phyloP scores from a whole-genome alignment of 768 basidiomycete genomes.

The Termitomyces sp. region DNA sequence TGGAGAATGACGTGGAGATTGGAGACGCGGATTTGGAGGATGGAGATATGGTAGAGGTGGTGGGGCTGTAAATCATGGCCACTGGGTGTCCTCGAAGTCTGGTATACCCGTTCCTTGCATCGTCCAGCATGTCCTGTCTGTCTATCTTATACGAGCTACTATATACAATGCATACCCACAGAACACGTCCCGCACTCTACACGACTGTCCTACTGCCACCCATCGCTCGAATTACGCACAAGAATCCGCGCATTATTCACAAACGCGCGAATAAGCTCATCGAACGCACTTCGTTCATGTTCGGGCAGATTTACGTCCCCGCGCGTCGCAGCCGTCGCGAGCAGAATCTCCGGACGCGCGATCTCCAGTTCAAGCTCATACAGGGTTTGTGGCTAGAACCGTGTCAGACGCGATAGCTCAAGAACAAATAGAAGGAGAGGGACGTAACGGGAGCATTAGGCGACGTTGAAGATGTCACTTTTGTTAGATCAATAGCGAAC shows the following conservation, averaged over 20 bases:
- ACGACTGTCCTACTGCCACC: conserved; percentile 30
- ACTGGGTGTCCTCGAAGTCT: not conserved
- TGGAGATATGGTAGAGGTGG: conserved; percentile 73
- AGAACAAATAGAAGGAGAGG: conserved; percentile 1
- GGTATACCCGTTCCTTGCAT: not conserved
- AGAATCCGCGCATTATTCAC: conserved; percentile 92
- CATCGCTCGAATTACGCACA: conserved; percentile 66
- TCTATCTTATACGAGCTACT: not conserved
- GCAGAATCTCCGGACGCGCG: conserved; percentile 61
- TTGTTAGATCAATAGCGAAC: conserved; percentile 89
- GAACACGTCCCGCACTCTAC: not conserved
- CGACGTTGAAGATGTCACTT: conserved; percentile 60
- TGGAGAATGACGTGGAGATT: conserved; percentile 55
- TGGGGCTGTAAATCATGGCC: conserved; percentile 37
- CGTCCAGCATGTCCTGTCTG: not conserved
- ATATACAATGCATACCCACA: conserved; percentile 5
- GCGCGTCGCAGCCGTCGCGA: conserved; percentile 66
- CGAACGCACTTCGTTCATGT: conserved; percentile 70
- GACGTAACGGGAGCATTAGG: conserved; percentile 44
- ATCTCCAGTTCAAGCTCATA: conserved; percentile 94
- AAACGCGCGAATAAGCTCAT: conserved; percentile 88
- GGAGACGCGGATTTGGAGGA: conserved; percentile 70
- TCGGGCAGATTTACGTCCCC: conserved; percentile 54
- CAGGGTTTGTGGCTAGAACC: conserved; percentile 46
- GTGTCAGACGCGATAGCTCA: conserved; percentile 1